Conservation (phyloP, 352 stramenopile species). For the Discostella stelligera region DNA sequence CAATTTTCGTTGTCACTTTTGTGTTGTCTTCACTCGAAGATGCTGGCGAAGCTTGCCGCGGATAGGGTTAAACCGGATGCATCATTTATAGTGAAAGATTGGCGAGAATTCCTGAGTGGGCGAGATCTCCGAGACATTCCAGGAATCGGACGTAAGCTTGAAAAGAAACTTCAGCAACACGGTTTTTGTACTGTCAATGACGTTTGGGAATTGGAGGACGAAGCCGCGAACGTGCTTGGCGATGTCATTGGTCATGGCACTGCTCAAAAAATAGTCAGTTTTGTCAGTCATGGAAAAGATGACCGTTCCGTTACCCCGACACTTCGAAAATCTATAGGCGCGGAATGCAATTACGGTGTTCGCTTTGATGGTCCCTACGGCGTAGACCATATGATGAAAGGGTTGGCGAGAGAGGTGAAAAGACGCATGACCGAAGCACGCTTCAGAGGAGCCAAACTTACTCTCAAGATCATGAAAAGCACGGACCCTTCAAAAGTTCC, state of each 20-base stretch:
- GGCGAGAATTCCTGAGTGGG: slow-evolving; percentile 56
- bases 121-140: slow-evolving; percentile 70
- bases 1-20: background rate
- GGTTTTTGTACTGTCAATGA: slow-evolving; percentile 67
- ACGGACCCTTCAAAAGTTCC: slow-evolving; percentile 64
- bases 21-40: slow-evolving; percentile 15
- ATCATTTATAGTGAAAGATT: slow-evolving; percentile 79
- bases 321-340: slow-evolving; percentile 77
- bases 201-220: slow-evolving; percentile 72
- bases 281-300: slow-evolving; percentile 70
- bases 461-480: slow-evolving; percentile 79
- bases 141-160: slow-evolving; percentile 69
- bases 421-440: slow-evolving; percentile 63
- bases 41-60: slow-evolving; percentile 91
- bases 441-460: slow-evolving; percentile 61
- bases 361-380: slow-evolving; percentile 79
- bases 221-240: slow-evolving; percentile 51
- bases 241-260: slow-evolving; percentile 61
- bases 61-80: slow-evolving; percentile 91
- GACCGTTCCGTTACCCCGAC: slow-evolving; percentile 60
- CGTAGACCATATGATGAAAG: slow-evolving; percentile 73
- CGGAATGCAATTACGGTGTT: slow-evolving; percentile 82
- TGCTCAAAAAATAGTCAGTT: slow-evolving; percentile 71
- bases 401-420: slow-evolving; percentile 71
- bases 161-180: slow-evolving; percentile 62